Percentiles rank a stretch among this genome's conserved stretches.
Evolutionary conservation across 2,329 filamentous ascomycete genomes (phyloP).

Genomic region (Setomelanomma holmii): DNA sequence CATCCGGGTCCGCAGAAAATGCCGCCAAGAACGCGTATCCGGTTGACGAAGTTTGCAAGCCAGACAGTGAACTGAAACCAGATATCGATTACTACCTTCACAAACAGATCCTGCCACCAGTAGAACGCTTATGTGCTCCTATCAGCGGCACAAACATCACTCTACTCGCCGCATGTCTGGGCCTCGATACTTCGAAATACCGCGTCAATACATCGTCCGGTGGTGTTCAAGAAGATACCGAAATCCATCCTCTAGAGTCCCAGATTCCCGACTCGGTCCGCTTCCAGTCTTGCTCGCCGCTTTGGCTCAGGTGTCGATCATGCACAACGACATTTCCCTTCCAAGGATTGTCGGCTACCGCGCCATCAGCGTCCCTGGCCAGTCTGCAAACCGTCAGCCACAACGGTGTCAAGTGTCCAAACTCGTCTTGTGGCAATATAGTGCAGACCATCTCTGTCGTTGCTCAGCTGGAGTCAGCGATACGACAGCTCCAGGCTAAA

Average conservation of each 20-base stretch:
- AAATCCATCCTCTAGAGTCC: conserved; percentile 87
- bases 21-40: conserved; percentile 90
- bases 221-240: conserved; percentile 50
- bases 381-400: conserved; percentile 62
- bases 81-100: conserved; percentile 98
- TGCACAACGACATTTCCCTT: conserved; percentile 79
- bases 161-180: conserved; percentile 89
- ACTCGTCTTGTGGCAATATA: conserved; percentile 65
- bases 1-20: conserved; percentile 68
- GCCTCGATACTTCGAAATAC: conserved; percentile 89
- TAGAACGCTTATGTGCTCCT: conserved; percentile 96
- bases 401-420: conserved; percentile 75
- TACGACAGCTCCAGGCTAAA: conserved; percentile 76
- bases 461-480: conserved; percentile 84
- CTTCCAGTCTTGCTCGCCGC: conserved; percentile 79
- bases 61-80: conserved; percentile 76
- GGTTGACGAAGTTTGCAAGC: conserved; percentile 82
- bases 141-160: conserved; percentile 91
- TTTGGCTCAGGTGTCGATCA: conserved; percentile 79
- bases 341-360: conserved; percentile 68
- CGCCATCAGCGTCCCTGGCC: conserved; percentile 11
- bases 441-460: conserved; percentile 77
- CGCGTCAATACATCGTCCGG: conserved; percentile 68
- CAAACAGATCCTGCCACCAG: conserved; percentile 97
- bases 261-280: conserved; percentile 92